Evolutionary conservation across 2,329 filamentous ascomycete species (phyloP), one percentile per base, ranked within the genome.

Genomic region (Dactylellina parvicollis): DNA sequence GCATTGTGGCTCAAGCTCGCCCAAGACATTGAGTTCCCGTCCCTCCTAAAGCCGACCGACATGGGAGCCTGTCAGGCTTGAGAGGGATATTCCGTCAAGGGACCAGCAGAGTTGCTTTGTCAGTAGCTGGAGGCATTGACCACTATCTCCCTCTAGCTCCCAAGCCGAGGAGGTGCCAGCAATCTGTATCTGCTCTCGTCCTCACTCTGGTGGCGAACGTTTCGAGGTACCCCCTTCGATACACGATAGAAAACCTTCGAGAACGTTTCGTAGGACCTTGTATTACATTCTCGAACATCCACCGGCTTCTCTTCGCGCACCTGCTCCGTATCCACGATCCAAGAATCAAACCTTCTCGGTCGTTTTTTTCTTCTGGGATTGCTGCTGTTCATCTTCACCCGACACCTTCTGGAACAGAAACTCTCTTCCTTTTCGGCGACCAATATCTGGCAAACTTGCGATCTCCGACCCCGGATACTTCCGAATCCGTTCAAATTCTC

Each of bases 1-100:
- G 46, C 36, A 62, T 72, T 72, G 67, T 72, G 67, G 52, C 67
- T 72, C 54, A 59, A 72, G 57, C 59, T 72, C 59, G 57, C 60
- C 46, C 42, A 32, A 60, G 36, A 61, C 67, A 18, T 54, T 65
- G 52, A 55, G 34, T 54, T 57, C 49, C 57, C 65, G 65, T 55
- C 56, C 32, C 65, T 70, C 57, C 57, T 38, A 44, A 62, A 46
- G 44, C 59, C 59, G 60, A 55, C 42, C 52, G 56, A 60, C 59
- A 72, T 72, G 67, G 59, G 57, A 59, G 18, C 18, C 56, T 59
- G 44, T 30, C 60, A 64, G 52, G 54, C 50, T 38, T 47, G 50
- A 38, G 67, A 72, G 67, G 67, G 67, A 72, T 72, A 72, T 72
- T 72, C 60, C 59, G 52, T 65, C 28, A 46, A 64, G 49, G 42